Percentiles rank a stretch among this genome's conserved stretches.
phyloP scores from a whole-genome alignment of 768 basidiomycete genomes.

The Mycena latifolia region DNA sequence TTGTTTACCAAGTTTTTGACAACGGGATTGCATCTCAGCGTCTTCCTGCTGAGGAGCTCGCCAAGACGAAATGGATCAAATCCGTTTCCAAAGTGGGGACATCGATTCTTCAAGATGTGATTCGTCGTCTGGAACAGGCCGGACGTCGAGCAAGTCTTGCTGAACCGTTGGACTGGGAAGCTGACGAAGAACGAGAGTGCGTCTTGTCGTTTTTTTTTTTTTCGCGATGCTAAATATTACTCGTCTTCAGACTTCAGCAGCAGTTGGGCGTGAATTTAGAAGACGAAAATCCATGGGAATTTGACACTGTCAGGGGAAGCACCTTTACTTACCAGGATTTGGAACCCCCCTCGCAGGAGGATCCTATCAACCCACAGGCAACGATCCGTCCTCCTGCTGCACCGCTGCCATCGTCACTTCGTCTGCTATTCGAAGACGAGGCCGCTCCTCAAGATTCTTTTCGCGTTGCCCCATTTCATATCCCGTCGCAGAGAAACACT shows the following conservation, averaged over 20 bases:
- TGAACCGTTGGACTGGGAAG: conserved; percentile 79
- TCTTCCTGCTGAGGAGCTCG: conserved; percentile 88
- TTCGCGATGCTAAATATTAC: not conserved
- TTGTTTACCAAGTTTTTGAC: conserved; percentile 1
- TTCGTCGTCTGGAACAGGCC: conserved; percentile 81
- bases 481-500: conserved; percentile 41
- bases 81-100: conserved; percentile 74
- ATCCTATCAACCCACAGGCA: conserved; percentile 26
- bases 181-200: conserved; percentile 71
- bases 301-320: conserved; percentile 74
- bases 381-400: conserved; percentile 44
- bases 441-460: conserved; percentile 52
- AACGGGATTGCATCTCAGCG: conserved; percentile 65
- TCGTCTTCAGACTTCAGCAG: conserved; percentile 34
- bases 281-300: conserved; percentile 74
- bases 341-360: conserved; percentile 10
- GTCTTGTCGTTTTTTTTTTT: conserved; percentile 30
- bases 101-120: conserved; percentile 81
- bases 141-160: conserved; percentile 85
- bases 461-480: conserved; percentile 53
- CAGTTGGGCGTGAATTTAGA: conserved; percentile 40
- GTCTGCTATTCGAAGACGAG: conserved; percentile 81
- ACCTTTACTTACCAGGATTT: conserved; percentile 14
- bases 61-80: conserved; percentile 93
- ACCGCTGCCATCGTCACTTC: conserved; percentile 78